Base-by-base conservation (phyloP, 2,329 filamentous ascomycete species). In the Colletotrichum cereale region DNA sequence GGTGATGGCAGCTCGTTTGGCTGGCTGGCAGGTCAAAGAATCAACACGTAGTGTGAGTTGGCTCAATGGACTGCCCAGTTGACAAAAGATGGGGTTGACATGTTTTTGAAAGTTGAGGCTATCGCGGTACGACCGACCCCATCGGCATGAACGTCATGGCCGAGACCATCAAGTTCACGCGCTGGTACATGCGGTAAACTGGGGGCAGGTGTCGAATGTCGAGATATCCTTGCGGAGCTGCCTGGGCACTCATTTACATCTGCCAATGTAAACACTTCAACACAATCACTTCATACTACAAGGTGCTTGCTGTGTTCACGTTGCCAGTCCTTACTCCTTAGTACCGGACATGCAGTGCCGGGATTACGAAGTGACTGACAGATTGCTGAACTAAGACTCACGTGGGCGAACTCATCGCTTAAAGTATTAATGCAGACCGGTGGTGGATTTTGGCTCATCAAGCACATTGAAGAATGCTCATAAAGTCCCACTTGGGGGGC, bases 91-190 rank as follows among this genome's bases (percentile, higher is more conserved):
- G 14, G 40, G 6, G 18, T 21, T 5, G 5, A 5, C 38, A 40
- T 12, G 10, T 8, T 14, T 2, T 5, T 24, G 21, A 26, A 12
- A 8, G n/a, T n/a, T n/a, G n/a, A n/a, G 76, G 78, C 69, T 79
- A 78, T 74, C 75, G 77, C 48, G 75, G 71, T 16, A 75, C 68
- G 3, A 73, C 73, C 3, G 78, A 79, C 72, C 69, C 75, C 7
- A 60, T 77, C 18, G 77, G 78, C 55, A 56, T 78, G 31, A 74
- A 76, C 14, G 66, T 78, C 65, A 74, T 75, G 66, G 73, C 73
- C 1, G 76, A 77, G 67, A 74, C 75, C 21, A 73, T 77, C 50
- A 75, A 75, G 56, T 77, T 76, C 62, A 75, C 76, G 74, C 71
- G 77, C 6, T 69, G 75, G 18, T 78, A 72, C 72, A 75, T 77